Evolutionary conservation across 768 basidiomycete species (phyloP), one percentile per base, ranked within the genome.

Genomic region (Kwoniella europaea): DNA sequence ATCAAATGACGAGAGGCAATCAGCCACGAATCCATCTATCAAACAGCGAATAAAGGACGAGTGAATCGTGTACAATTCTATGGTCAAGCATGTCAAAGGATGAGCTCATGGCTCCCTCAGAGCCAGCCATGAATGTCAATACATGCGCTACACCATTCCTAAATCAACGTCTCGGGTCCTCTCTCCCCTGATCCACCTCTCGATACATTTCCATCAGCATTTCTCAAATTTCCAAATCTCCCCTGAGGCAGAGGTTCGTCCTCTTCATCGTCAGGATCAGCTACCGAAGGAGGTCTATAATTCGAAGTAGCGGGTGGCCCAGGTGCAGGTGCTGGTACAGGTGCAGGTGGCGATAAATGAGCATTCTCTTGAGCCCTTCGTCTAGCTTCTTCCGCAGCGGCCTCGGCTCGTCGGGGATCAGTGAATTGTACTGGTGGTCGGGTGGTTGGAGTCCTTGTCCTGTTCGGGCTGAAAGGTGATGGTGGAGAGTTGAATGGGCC

Each of bases 191-290:
- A 61, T n/a, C 59, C 41, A 59, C 57, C 42, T 18, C n/a, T 61
- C n/a, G 59, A 61, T 18, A 61, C n/a, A 10, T 43, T n/a, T 13
- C 42, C 41, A 61, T 61, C 59, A 16, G 42, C 16, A n/a, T 61
- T 61, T 43, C 42, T 61, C 22, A 61, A 46, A 61, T 61, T 61
- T 1, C 41, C 59, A 43, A 61, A 61, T 43, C 41, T 61, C 10
- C 59, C 59, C 22, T 16, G 15, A 1, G 59, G 13, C 20, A 44
- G 15, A 12, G 59, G 59, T 27, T 42, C 59, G 20, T 61, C 59
- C 22, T 61, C 41, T 12, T 61, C 42, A 43, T 61, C 42, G 7
- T 61, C 42, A 27, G 42, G 20, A 43, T 61, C 59, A 18, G n/a
- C 22, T 6, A 61, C 59, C 10, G 59, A 61, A 43, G 59, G 59